Conservation (phyloP, 331 rosid genomes). For the Quercus lobata region DNA sequence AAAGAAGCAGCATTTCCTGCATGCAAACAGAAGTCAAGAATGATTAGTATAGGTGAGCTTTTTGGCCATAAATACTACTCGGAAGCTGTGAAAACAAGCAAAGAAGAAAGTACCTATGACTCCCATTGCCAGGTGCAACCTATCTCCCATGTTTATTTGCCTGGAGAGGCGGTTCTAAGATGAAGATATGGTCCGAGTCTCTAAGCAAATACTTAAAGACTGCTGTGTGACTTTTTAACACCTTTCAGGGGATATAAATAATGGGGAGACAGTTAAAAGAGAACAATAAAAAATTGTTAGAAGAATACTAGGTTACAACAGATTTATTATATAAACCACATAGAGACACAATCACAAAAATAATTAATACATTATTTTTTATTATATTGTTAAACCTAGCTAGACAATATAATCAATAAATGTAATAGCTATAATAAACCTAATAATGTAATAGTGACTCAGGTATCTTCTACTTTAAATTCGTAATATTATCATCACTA, state of each 20-base stretch:
- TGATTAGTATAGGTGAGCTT: background rate
- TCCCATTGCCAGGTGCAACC: constrained; percentile 44
- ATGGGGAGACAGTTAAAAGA: background rate
- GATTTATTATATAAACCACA: too few species aligned
- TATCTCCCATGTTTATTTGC: constrained; percentile 1
- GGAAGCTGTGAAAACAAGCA: background rate
- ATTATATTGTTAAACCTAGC: too few species aligned
- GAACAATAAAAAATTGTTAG: background rate
- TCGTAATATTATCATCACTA: too few species aligned
- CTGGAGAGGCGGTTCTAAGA: background rate
- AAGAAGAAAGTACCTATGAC: constrained; percentile 44
- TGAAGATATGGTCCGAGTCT: constrained; percentile 1
- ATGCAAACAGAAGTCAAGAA: background rate
- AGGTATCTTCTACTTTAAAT: too few species aligned
- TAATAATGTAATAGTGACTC: too few species aligned
- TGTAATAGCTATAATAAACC: too few species aligned
- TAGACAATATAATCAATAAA: too few species aligned
- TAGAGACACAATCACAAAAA: too few species aligned
- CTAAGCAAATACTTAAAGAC: background rate
- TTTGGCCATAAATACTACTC: background rate
- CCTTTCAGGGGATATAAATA: constrained; percentile 9
- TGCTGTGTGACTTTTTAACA: background rate
- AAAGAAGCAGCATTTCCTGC: constrained; percentile 80
- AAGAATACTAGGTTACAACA: too few species aligned
- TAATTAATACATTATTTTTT: too few species aligned